Evolutionary conservation across 1,284 basidiomycete species (phyloP).

Genomic region (Abortiporus biennis): DNA sequence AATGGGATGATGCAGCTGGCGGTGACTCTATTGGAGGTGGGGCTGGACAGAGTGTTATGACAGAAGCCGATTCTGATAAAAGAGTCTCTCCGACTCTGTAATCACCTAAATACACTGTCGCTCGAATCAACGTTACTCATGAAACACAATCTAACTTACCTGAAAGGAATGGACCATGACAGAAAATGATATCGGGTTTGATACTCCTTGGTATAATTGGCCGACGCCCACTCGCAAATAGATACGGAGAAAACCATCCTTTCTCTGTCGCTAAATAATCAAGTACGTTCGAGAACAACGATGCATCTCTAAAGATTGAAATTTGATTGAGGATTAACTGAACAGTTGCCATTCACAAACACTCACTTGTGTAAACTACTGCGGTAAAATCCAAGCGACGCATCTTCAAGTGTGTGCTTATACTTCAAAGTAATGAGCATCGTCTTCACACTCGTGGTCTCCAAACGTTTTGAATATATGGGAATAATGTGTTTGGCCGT

Average conservation of each 20-base stretch:
- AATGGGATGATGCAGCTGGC: slow-evolving; percentile 1
- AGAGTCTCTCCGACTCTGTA: slow-evolving; percentile 55
- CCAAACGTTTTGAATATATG: slow-evolving; percentile 43
- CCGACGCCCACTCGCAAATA: slow-evolving; percentile 54
- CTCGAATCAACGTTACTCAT: not conserved
- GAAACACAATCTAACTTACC: slow-evolving; percentile 25
- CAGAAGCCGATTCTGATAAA: slow-evolving; percentile 44
- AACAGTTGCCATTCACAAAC: not conserved
- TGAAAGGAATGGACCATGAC: slow-evolving; percentile 56
- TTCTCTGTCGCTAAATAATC: slow-evolving; percentile 59
- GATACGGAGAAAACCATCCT: slow-evolving; percentile 63
- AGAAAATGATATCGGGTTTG: slow-evolving; percentile 63
- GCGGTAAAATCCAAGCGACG: slow-evolving; percentile 54
- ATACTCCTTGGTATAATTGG: slow-evolving; percentile 56
- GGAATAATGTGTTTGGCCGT: slow-evolving; percentile 43
- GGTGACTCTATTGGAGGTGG: slow-evolving; percentile 16
- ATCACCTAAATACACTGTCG: slow-evolving; percentile 34
- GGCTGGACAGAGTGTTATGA: slow-evolving; percentile 39
- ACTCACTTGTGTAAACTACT: slow-evolving; percentile 50
- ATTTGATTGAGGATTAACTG: not conserved
- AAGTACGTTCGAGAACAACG: slow-evolving; percentile 54
- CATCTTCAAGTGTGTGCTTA: slow-evolving; percentile 54
- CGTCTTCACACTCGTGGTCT: slow-evolving; percentile 54
- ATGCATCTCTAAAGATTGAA: slow-evolving; percentile 35
- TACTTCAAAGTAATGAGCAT: slow-evolving; percentile 56